Evolutionary conservation across 2,329 filamentous ascomycete genomes (phyloP).

Genomic region (Xylaria sp.): DNA sequence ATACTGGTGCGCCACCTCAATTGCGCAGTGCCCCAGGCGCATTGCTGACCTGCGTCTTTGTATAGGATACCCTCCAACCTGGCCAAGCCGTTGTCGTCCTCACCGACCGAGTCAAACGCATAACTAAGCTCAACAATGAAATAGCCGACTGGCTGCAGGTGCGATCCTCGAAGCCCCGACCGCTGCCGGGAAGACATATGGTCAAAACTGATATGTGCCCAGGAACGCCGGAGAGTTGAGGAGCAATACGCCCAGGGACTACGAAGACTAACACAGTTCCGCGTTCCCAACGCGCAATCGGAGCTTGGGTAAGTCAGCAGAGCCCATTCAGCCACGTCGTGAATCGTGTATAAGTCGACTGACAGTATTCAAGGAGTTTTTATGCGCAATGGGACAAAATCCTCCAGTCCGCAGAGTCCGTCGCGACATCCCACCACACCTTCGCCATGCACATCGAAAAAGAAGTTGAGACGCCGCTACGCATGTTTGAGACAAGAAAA

Average conservation of each 20-base stretch:
- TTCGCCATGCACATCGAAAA: conserved; percentile 85
- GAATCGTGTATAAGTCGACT: conserved; percentile 30
- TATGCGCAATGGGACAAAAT: conserved; percentile 91
- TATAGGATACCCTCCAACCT: conserved; percentile 81
- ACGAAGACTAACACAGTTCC: conserved; percentile 80
- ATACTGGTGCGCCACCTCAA: conserved; percentile 78
- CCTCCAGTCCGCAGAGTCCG: conserved; percentile 78
- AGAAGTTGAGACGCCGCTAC: conserved; percentile 86
- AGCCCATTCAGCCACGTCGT: background rate
- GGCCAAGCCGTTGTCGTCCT: conserved; percentile 82
- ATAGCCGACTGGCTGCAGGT: conserved; percentile 98
- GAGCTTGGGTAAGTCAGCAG: conserved; percentile 80
- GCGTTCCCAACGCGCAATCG: conserved; percentile 76
- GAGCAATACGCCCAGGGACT: conserved; percentile 87
- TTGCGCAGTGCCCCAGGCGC: conserved; percentile 8
- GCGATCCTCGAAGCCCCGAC: conserved; percentile 48
- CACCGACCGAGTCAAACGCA: conserved; percentile 87
- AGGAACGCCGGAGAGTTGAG: conserved; percentile 94
- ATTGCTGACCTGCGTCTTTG: conserved; percentile 33
- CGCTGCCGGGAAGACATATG: background rate
- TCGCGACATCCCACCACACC: conserved; percentile 84
- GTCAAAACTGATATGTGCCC: conserved; percentile 35
- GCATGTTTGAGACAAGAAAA: conserved; percentile 76
- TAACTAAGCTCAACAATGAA: conserved; percentile 85
- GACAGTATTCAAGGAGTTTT: conserved; percentile 74